phyloP scores from a whole-genome alignment of 208 protist genomes.

The Crithidia acanthocephali region DNA sequence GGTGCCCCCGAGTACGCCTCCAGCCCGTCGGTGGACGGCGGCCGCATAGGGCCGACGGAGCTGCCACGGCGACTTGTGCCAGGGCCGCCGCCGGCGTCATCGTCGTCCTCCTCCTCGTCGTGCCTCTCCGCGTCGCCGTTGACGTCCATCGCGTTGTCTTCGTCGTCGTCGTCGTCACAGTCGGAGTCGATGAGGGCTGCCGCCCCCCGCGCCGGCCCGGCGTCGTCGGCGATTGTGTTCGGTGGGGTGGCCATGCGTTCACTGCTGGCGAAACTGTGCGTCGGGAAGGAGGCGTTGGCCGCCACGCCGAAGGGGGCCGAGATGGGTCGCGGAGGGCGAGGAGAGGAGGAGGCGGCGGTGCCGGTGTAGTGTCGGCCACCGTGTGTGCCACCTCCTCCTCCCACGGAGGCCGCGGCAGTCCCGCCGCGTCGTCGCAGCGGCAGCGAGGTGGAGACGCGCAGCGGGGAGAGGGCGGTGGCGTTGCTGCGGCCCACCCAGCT shows the following conservation, averaged over 20 bases:
- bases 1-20: slow-evolving; percentile 7
- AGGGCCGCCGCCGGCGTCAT: neutral
- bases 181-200: slow-evolving; percentile 6
- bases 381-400: neutral
- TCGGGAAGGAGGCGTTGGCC: slow-evolving; percentile 16
- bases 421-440: slow-evolving; percentile 10
- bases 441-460: slow-evolving; percentile 22
- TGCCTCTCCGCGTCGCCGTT: slow-evolving; percentile 2
- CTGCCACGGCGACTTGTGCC: neutral
- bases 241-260: slow-evolving; percentile 20
- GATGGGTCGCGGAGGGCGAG: slow-evolving; percentile 14
- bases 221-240: slow-evolving; percentile 10
- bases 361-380: neutral
- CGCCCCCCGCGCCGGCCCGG: neutral
- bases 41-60: slow-evolving; percentile 1
- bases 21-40: slow-evolving; percentile 10
- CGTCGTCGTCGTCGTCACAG: slow-evolving; percentile 15
- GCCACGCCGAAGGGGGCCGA: slow-evolving; percentile 6
- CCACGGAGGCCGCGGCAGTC: neutral
- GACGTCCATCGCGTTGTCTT: neutral
- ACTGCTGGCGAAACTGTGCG: slow-evolving; percentile 16
- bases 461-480: slow-evolving; percentile 20
- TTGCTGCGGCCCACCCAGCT: slow-evolving; percentile 41
- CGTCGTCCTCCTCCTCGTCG: neutral
- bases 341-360: slow-evolving; percentile 9